A percentile compares a stretch with the other conserved stretches of the same genome.
phyloP scores from a whole-genome alignment of 768 basidiomycete genomes.

The Phaeotremella skinneri region DNA sequence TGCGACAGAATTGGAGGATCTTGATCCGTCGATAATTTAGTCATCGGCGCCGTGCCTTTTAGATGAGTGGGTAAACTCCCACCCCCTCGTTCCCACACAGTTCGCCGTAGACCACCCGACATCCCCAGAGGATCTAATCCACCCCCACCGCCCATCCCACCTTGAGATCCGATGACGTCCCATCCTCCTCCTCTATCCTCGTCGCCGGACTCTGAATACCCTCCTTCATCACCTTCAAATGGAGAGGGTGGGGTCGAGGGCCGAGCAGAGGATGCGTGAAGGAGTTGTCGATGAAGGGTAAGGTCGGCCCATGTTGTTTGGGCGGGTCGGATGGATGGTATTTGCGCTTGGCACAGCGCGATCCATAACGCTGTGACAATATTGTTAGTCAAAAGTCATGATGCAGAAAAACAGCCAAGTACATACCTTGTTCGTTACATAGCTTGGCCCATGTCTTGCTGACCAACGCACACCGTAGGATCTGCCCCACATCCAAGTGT shows the following conservation, averaged over 20 bases:
- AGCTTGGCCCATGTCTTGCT: constrained; percentile 28
- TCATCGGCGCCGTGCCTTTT: neutral
- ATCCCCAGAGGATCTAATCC: constrained; percentile 25
- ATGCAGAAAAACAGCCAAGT: neutral
- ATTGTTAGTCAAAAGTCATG: neutral
- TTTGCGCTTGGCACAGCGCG: constrained; percentile 17
- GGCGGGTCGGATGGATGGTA: constrained; percentile 29
- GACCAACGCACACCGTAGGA: constrained; percentile 31
- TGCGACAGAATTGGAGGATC: constrained; percentile 32
- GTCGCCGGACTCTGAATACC: constrained; percentile 14
- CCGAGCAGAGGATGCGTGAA: constrained; percentile 5
- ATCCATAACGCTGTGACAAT: constrained; percentile 31
- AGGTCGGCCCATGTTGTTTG: constrained; percentile 37
- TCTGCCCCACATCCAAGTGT: constrained; percentile 26
- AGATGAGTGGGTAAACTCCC: constrained; percentile 7
- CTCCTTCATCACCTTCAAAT: constrained; percentile 17
- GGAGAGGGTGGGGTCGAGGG: neutral
- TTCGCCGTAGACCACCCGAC: constrained; percentile 24
- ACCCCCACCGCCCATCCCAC: constrained; percentile 28
- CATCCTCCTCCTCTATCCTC: constrained; percentile 10
- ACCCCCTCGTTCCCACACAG: constrained; percentile 35
- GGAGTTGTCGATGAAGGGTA: constrained; percentile 20
- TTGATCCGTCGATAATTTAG: neutral
- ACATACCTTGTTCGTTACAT: constrained; percentile 31
- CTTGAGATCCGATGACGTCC: constrained; percentile 19